Evolutionary conservation across 768 basidiomycete species (phyloP).

Genomic region (Chalciporus pseudorubinellus): DNA sequence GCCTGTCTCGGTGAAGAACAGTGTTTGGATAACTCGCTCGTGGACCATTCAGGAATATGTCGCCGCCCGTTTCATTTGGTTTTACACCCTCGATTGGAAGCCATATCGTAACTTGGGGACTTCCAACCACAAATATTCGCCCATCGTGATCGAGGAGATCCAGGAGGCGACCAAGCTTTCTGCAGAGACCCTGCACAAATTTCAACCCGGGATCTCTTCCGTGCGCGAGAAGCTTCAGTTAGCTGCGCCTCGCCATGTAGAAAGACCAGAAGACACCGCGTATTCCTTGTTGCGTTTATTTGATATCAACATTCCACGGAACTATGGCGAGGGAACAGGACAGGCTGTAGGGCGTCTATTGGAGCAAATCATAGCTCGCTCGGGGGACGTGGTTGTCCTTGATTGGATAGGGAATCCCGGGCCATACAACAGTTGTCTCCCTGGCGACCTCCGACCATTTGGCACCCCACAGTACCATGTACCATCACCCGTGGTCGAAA

Average conservation of each 20-base stretch:
- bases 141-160: conserved; percentile 5
- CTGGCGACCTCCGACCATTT: not conserved
- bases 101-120: conserved; percentile 1
- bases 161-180: conserved; percentile 4
- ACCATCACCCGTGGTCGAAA: not conserved
- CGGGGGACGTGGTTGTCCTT: conserved; percentile 4
- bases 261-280: conserved; percentile 7
- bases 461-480: not conserved
- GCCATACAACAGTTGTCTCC: conserved; percentile 11
- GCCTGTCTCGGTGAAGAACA: not conserved
- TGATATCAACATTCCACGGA: not conserved
- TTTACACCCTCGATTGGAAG: conserved; percentile 4
- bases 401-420: conserved; percentile 9
- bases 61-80: conserved; percentile 7
- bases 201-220: conserved; percentile 1
- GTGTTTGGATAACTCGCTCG: conserved; percentile 7
- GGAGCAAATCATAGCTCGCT: conserved; percentile 3
- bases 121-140: conserved; percentile 9
- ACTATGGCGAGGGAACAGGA: conserved; percentile 11
- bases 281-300: conserved; percentile 14
- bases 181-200: not conserved
- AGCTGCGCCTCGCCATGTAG: conserved; percentile 8
- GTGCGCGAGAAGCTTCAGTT: conserved; percentile 14
- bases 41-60: conserved; percentile 10
- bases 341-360: conserved; percentile 6